Base-by-base conservation (phyloP, 345 rosid species). In the Lepidium sativum region DNA sequence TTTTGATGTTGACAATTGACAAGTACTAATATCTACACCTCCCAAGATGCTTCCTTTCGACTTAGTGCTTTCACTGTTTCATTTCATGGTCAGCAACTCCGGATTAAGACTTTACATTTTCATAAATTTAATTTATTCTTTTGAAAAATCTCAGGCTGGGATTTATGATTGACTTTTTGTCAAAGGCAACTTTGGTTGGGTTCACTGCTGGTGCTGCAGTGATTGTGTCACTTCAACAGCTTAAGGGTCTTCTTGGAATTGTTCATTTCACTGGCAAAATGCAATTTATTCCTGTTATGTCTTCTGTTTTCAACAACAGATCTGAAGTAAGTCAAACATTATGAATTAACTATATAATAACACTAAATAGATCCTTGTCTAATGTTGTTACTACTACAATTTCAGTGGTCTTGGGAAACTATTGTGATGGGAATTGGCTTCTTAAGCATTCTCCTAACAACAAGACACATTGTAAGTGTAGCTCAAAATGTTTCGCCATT, bases 141-240 rank as follows among this genome's bases (percentile, higher is more conserved):
- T 10, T 27, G 0, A 4, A 27, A 27, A 5, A 32, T 29, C 79
- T 68, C 90, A 91, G 99, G 86, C 78, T 95, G 52, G 99, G 99
- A 5, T 95, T 95, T 73, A 49, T 91, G 49, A 95, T 95, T 38
- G 99, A 95, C 79, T 95, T 95, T 68, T 84, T 95, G 18, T 95
- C 99, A 27, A 91, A 85, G 88, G 97, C 99, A 38, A 95, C 96
- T 9, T 82, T 95, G 52, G 64, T 86, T 29, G 99, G 99, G 56
- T 95, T 95, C 81, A 95, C 86, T 87, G 97, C 97, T 38, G 99
- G 97, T 31, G 99, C 97, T 33, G 99, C 99, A 20, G 73, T 95
- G 38, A 91, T 95, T 50, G 99, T 95, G 15, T 85, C 96, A 11
- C 78, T 95, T 57, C 99, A 95, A 40, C 99, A 95, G 68, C 83